Evolutionary conservation across 352 stramenopile species (phyloP).

Genomic region (Ophiocytium majus): DNA sequence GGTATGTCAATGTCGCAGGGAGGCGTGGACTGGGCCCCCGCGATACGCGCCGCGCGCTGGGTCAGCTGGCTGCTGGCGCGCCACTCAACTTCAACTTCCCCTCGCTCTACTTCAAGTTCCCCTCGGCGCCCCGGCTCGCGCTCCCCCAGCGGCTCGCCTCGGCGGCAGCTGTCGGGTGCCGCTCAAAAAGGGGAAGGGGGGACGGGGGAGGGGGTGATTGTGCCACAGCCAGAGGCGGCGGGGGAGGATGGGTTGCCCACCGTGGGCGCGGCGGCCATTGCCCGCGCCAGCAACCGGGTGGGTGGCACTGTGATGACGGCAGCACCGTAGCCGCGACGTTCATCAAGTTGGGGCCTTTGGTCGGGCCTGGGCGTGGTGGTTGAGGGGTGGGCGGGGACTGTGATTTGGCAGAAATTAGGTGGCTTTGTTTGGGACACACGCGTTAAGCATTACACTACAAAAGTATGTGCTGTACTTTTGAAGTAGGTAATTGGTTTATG

Average conservation of each 20-base stretch:
- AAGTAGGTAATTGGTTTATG: too few species aligned
- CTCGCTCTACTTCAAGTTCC: too few species aligned
- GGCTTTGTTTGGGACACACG: background rate
- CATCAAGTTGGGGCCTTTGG: too few species aligned
- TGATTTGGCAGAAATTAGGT: background rate
- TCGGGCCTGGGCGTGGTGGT: too few species aligned
- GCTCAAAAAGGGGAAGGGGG: background rate
- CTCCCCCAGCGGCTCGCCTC: too few species aligned
- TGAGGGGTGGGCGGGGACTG: too few species aligned
- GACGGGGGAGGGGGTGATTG: too few species aligned
- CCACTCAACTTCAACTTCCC: background rate
- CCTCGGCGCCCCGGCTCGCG: too few species aligned
- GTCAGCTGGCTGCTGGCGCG: background rate
- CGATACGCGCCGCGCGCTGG: background rate
- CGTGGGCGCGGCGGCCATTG: background rate
- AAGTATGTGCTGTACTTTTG: background rate
- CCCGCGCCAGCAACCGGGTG: background rate
- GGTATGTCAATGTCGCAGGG: background rate
- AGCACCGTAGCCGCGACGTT: background rate
- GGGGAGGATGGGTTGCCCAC: background rate
- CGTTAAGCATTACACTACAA: background rate
- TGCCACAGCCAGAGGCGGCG: background rate
- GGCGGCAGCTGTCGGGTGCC: background rate
- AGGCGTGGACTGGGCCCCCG: background rate
- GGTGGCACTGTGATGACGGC: background rate